Percentiles rank a stretch among this genome's conserved stretches.
phyloP scores from a whole-genome alignment of 345 rosid species.

The Angophora floribunda region DNA sequence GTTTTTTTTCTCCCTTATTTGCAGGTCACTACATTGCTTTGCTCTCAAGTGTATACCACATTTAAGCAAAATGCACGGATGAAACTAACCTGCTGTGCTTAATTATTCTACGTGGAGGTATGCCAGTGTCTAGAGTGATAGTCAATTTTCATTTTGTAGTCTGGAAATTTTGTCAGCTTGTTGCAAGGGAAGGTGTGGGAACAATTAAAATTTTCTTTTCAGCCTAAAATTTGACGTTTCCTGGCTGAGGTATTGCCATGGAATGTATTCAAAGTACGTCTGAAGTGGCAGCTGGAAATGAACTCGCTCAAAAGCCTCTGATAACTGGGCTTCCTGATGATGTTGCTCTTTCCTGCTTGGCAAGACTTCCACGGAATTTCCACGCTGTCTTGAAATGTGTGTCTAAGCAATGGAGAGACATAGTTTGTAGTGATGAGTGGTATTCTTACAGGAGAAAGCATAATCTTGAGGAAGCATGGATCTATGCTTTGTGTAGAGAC shows the following conservation, averaged over 20 bases:
- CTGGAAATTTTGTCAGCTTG: not conserved
- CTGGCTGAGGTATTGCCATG: not conserved
- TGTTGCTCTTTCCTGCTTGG: constrained; percentile 50
- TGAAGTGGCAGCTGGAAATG: constrained; percentile 3
- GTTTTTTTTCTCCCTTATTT: not conserved
- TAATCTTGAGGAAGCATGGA: constrained; percentile 51
- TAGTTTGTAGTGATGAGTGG: constrained; percentile 44
- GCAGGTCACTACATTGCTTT: not conserved
- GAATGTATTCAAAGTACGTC: constrained; percentile 10
- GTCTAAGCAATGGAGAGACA: constrained; percentile 47
- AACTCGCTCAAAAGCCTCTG: constrained; percentile 16
- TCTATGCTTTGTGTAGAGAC: constrained; percentile 56
- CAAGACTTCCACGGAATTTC: constrained; percentile 62
- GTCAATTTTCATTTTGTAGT: not conserved
- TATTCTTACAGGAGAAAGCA: constrained; percentile 32
- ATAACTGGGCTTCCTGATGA: constrained; percentile 69
- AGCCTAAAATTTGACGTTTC: not conserved
- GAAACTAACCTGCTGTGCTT: not conserved
- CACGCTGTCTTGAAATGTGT: constrained; percentile 44
- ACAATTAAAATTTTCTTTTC: not conserved
- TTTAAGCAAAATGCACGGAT: not conserved
- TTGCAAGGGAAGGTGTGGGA: not conserved
- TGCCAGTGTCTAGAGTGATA: not conserved
- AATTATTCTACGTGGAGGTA: not conserved
- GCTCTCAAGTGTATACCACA: not conserved